Evolutionary conservation across 306 rosid genomes (phyloP).

Genomic region (Myrica gale): DNA sequence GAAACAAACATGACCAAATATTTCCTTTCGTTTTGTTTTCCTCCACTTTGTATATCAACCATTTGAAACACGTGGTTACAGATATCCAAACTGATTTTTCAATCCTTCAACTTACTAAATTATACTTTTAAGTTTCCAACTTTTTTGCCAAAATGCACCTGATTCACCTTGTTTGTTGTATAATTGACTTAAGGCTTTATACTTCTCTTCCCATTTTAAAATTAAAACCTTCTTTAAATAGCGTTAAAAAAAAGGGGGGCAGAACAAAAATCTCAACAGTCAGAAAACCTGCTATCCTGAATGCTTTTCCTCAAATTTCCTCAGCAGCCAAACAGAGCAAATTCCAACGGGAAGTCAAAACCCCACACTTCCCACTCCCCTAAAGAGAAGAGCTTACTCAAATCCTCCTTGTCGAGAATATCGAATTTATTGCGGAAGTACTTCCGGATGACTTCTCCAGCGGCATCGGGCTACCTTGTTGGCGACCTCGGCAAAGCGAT

Average conservation of each 20-base stretch:
- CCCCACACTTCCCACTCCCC: background rate
- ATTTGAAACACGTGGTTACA: background rate
- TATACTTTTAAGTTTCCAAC: background rate
- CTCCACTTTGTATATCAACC: background rate
- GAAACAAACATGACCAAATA: background rate
- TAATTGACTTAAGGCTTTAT: background rate
- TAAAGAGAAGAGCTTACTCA: constrained; percentile 36
- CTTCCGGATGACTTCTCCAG: constrained; percentile 69
- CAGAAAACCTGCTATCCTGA: background rate
- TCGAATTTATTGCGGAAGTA: constrained; percentile 76
- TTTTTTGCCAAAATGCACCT: background rate
- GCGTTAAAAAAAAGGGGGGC: no score
- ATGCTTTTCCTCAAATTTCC: background rate
- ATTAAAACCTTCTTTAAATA: no score
- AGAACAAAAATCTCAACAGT: background rate
- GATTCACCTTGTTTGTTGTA: background rate
- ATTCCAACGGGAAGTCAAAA: background rate
- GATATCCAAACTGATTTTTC: background rate
- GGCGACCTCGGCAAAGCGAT: constrained; percentile 53
- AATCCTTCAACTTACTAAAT: background rate
- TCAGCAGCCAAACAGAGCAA: background rate
- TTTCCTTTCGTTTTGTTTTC: background rate
- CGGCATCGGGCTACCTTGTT: constrained; percentile 72
- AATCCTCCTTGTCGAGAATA: constrained; percentile 66
- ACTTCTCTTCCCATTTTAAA: background rate